Evolutionary conservation across 495 filamentous ascomycete species (phyloP).

Genomic region (Aspergillus biplanus): DNA sequence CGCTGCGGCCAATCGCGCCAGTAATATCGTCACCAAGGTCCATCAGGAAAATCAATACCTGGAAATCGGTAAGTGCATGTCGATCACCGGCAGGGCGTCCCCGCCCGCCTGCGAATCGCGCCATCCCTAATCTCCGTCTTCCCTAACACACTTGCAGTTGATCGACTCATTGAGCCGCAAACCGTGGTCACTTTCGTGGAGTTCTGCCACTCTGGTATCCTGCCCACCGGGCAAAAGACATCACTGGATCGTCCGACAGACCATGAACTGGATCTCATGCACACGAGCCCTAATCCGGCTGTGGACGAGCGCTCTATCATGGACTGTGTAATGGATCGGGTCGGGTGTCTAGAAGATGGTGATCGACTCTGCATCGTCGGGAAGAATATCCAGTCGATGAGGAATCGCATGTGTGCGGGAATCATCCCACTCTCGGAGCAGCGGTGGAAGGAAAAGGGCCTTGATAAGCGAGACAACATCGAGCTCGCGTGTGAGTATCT

Average conservation of each 20-base stretch:
- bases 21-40: too few species aligned
- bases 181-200: not conserved
- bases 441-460: conserved; percentile 36
- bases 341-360: conserved; percentile 23
- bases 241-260: not conserved
- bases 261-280: not conserved
- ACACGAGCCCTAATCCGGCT: not conserved
- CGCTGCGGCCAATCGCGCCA: too few species aligned
- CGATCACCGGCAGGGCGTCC: too few species aligned
- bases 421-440: conserved; percentile 37
- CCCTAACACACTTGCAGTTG: conserved; percentile 29
- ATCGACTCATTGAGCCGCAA: conserved; percentile 38
- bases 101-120: too few species aligned
- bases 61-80: too few species aligned
- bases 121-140: too few species aligned
- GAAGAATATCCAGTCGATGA: conserved; percentile 35
- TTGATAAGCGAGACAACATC: conserved; percentile 32
- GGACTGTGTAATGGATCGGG: conserved; percentile 17
- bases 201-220: not conserved
- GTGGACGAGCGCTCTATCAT: conserved; percentile 10
- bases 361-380: conserved; percentile 29
- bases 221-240: not conserved
- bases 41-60: too few species aligned
- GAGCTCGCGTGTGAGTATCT: conserved; percentile 37
- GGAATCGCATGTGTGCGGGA: conserved; percentile 37